These are phyloP conservation scores for Trametopsis cervina DNA, from an alignment of 768 basidiomycete genomes.

Conservation along the genomic window DNA sequence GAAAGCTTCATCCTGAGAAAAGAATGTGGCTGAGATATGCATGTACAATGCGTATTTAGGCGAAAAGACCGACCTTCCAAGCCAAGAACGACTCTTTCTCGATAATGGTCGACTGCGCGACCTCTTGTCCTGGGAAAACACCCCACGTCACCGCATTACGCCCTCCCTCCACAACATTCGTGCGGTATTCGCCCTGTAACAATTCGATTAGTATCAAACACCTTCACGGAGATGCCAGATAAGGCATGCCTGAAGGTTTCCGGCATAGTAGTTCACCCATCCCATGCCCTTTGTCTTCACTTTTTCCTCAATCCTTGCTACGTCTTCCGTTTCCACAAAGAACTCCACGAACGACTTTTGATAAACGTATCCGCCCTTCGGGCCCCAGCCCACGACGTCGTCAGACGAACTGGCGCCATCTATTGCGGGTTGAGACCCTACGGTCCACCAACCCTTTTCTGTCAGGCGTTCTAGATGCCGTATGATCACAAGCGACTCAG, in stretches of 20 bases:
- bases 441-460: conserved; percentile 84
- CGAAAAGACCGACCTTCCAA: conserved; percentile 72
- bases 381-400: conserved; percentile 87
- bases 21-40: not conserved
- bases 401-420: conserved; percentile 74
- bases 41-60: not conserved
- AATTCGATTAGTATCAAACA: not conserved
- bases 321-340: conserved; percentile 61
- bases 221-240: not conserved
- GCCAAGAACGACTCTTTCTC: conserved; percentile 90
- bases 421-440: conserved; percentile 93
- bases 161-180: conserved; percentile 71
- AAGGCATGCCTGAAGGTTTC: conserved; percentile 56
- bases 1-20: conserved; percentile 84
- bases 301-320: conserved; percentile 52
- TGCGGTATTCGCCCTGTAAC: conserved; percentile 67
- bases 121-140: conserved; percentile 94
- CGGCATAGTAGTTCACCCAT: conserved; percentile 84
- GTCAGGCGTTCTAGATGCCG: conserved; percentile 73
- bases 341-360: conserved; percentile 99
- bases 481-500: conserved; percentile 79
- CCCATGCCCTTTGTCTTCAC: conserved; percentile 48
- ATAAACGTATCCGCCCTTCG: conserved; percentile 87
- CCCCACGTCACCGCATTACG: conserved; percentile 99
- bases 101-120: conserved; percentile 94